These are phyloP conservation scores for Trichoderma gamsii DNA, from an alignment of 495 filamentous ascomycete species.

Conservation along the genomic window DNA sequence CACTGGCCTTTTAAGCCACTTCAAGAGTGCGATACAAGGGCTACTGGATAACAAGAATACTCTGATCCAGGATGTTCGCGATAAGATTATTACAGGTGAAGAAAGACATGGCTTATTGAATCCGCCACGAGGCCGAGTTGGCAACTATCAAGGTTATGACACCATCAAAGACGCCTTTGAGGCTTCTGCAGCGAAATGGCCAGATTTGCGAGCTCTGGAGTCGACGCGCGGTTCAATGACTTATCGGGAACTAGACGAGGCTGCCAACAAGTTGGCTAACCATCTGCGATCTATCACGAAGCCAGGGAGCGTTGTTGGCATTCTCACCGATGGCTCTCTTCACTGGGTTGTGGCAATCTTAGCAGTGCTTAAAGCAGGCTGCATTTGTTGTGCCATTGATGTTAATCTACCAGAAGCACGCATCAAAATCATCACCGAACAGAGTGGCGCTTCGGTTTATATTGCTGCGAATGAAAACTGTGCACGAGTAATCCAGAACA, in stretches of 20 bases:
- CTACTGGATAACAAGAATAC: background rate
- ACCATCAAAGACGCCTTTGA: constrained; percentile 18
- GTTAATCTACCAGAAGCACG: constrained; percentile 20
- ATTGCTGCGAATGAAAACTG: constrained; percentile 10
- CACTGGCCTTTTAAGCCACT: background rate
- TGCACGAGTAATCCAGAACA: background rate
- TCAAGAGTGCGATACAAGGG: background rate
- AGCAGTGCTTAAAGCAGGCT: constrained; percentile 24
- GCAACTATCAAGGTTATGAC: background rate
- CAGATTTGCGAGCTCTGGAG: constrained; percentile 18
- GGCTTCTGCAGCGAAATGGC: constrained; percentile 18
- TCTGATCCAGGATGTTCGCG: background rate
- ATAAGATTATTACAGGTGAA: background rate
- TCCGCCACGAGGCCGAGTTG: background rate
- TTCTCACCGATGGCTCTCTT: constrained; percentile 25
- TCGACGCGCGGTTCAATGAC: constrained; percentile 20
- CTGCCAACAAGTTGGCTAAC: constrained; percentile 15
- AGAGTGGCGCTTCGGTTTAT: constrained; percentile 17
- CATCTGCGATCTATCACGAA: background rate
- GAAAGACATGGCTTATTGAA: background rate
- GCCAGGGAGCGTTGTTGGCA: constrained; percentile 20
- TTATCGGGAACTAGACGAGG: constrained; percentile 23
- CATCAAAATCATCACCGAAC: constrained; percentile 17
- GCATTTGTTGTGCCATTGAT: constrained; percentile 27
- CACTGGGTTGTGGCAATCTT: constrained; percentile 28